A percentile compares a stretch with the other conserved stretches of the same genome.
Evolutionary conservation across 345 rosid species (phyloP).

Genomic region (Rhodamnia rubescens): DNA sequence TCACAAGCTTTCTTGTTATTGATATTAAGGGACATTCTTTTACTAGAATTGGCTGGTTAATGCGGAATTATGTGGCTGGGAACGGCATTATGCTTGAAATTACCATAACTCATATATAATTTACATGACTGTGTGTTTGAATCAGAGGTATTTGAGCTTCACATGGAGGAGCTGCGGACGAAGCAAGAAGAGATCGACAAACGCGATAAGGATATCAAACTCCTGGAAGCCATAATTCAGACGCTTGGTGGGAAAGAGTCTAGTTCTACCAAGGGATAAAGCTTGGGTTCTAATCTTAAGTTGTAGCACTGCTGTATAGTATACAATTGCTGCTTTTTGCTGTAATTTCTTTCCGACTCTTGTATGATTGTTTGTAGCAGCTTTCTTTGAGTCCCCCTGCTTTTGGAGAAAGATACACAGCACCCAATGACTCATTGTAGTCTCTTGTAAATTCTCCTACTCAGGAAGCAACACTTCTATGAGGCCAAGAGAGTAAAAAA

Average conservation of each 20-base stretch:
- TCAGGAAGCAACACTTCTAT: no score
- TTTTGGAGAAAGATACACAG: not conserved
- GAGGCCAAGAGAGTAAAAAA: no score
- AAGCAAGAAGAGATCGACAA: slow-evolving; percentile 83
- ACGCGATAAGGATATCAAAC: slow-evolving; percentile 80
- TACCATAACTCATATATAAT: not conserved
- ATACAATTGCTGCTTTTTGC: not conserved
- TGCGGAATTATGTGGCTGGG: rapidly evolving
- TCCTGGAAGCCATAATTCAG: slow-evolving; percentile 89
- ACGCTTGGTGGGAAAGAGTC: slow-evolving; percentile 72
- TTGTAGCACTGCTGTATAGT: not conserved
- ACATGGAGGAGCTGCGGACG: slow-evolving; percentile 80
- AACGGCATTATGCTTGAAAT: not conserved
- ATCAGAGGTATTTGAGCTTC: slow-evolving; percentile 90
- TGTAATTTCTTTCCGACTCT: not conserved
- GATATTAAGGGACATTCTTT: not conserved
- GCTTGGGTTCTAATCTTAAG: not conserved
- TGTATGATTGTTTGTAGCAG: not conserved
- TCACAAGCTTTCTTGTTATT: not conserved
- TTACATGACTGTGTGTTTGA: not conserved
- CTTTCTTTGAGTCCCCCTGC: not conserved
- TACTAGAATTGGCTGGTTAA: not conserved
- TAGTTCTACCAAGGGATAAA: slow-evolving; percentile 5
- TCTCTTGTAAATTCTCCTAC: no score
- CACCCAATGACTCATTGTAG: no score